A percentile compares a stretch with the other conserved stretches of the same genome.
Conservation (phyloP, 805 yeast genomes). For the Wickerhamomyces tratensis region DNA sequence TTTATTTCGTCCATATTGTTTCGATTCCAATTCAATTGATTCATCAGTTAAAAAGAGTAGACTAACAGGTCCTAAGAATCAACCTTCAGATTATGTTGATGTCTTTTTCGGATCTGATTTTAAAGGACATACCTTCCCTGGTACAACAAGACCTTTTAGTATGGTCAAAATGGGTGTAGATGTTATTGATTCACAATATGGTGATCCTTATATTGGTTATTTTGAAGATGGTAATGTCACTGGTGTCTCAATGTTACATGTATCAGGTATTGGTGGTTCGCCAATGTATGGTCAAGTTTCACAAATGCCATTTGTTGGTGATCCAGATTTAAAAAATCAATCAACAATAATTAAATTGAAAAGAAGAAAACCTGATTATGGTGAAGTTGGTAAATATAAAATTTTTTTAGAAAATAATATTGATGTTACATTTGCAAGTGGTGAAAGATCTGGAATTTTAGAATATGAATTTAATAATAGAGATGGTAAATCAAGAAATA, state of each 20-base stretch:
- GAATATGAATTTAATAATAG: constrained; percentile 13
- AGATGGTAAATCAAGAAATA: constrained; percentile 4
- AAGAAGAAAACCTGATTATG: constrained; percentile 11
- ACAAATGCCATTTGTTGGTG: constrained; percentile 20
- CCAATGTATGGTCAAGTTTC: constrained; percentile 26
- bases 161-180: constrained; percentile 29
- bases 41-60: no score
- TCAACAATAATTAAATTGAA: no score
- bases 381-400: constrained; percentile 19
- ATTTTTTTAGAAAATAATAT: constrained; percentile 15
- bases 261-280: constrained; percentile 30
- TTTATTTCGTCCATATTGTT: no score
- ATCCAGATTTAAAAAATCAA: neutral
- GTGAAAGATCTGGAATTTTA: constrained; percentile 19
- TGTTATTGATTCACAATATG: constrained; percentile 12
- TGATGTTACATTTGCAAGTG: constrained; percentile 20
- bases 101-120: constrained; percentile 25
- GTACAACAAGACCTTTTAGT: constrained; percentile 26
- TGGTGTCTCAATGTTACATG: constrained; percentile 29
- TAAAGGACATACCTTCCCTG: constrained; percentile 28
- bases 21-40: no score
- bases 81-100: constrained; percentile 12
- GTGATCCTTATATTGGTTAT: constrained; percentile 26
- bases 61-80: no score
- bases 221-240: constrained; percentile 21